A percentile compares a stretch with the other conserved stretches of the same genome.
phyloP scores from a whole-genome alignment of 1,139 yeast species.

The Geotrichum siamense region DNA sequence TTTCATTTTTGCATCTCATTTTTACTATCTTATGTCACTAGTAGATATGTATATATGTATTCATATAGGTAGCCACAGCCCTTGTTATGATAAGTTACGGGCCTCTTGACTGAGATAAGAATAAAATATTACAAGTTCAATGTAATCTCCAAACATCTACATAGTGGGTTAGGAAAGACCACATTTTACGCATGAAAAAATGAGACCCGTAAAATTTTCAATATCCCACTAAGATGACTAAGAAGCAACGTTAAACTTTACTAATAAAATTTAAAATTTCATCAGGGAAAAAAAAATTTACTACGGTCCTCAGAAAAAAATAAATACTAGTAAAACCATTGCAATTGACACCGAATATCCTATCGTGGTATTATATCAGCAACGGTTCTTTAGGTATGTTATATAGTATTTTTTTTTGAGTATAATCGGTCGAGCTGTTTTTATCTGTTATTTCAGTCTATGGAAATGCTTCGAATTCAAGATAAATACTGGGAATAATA shows the following conservation, averaged over 20 bases:
- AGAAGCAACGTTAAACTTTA: neutral
- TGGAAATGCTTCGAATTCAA: neutral
- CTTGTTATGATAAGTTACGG: too few species aligned
- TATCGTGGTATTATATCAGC: neutral
- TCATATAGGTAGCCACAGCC: too few species aligned
- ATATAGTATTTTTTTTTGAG: neutral
- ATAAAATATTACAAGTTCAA: too few species aligned
- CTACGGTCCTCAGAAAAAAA: constrained; percentile 1
- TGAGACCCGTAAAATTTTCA: constrained; percentile 2
- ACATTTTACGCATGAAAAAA: neutral
- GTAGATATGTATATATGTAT: too few species aligned
- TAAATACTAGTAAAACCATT: too few species aligned
- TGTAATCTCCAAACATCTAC: too few species aligned
- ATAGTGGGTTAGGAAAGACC: too few species aligned
- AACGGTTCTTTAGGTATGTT: constrained; percentile 1
- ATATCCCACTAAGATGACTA: neutral
- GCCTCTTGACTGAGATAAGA: too few species aligned
- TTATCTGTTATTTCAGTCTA: too few species aligned
- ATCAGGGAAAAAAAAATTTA: neutral
- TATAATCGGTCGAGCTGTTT: neutral
- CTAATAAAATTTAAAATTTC: neutral
- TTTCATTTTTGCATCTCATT: too few species aligned
- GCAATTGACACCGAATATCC: constrained; percentile 1
- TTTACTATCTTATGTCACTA: too few species aligned
- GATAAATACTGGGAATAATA: neutral